Conservation (phyloP, 23 red algal genomes). For the Gracilaria gracilis region DNA sequence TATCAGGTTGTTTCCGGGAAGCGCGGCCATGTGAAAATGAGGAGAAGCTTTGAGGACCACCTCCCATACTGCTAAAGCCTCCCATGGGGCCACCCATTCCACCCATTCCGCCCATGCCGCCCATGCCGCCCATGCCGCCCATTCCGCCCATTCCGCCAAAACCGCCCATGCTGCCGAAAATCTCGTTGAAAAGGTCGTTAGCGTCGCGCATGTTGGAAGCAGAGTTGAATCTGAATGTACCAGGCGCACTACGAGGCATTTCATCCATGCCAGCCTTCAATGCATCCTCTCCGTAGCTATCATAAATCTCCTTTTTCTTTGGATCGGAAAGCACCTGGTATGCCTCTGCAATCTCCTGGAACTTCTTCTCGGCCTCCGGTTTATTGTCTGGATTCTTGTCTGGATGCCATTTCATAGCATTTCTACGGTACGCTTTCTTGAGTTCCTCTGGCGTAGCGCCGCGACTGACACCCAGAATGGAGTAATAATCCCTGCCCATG, state of each 20-base stretch:
- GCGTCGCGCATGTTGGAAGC: slow-evolving; percentile 56
- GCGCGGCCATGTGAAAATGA: slow-evolving; percentile 17
- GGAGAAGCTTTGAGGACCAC: slow-evolving; percentile 27
- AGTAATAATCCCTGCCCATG: slow-evolving; percentile 94
- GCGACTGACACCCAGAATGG: slow-evolving; percentile 82
- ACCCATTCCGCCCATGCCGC: slow-evolving; percentile 77
- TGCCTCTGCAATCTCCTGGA: slow-evolving; percentile 92
- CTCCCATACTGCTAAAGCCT: slow-evolving; percentile 1
- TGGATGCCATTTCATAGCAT: slow-evolving; percentile 93
- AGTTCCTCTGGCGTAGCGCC: slow-evolving; percentile 76
- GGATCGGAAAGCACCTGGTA: slow-evolving; percentile 93
- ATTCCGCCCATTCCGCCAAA: slow-evolving; percentile 73
- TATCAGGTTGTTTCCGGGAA: slow-evolving; percentile 78
- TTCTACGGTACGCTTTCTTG: slow-evolving; percentile 88
- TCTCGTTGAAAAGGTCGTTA: slow-evolving; percentile 90
- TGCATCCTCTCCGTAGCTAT: slow-evolving; percentile 97
- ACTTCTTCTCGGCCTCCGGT: slow-evolving; percentile 83
- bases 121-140: slow-evolving; percentile 76
- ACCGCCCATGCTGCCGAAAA: slow-evolving; percentile 78
- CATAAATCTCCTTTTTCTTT: slow-evolving; percentile 97
- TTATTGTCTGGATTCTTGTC: slow-evolving; percentile 98
- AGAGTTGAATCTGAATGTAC: slow-evolving; percentile 31
- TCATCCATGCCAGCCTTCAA: slow-evolving; percentile 82
- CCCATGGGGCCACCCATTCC: slow-evolving; percentile 80
- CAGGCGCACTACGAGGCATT: slow-evolving; percentile 54